Conservation (phyloP, 148 eudicot species). For the Limonium bicolor region DNA sequence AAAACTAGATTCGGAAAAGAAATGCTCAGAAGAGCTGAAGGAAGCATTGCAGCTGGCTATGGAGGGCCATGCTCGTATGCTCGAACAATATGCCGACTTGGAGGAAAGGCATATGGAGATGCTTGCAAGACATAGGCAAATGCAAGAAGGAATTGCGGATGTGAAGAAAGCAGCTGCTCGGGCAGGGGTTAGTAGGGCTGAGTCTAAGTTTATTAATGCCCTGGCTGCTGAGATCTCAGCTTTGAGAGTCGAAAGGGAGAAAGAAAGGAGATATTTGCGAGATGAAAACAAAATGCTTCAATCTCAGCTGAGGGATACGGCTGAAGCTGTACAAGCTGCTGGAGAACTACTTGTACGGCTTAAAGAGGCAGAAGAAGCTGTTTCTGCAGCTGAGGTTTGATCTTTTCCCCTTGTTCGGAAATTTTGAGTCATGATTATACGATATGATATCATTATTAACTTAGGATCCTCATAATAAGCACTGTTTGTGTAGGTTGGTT, state of each 20-base stretch:
- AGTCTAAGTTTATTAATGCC: constrained; percentile 79
- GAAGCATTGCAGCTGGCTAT: constrained; percentile 92
- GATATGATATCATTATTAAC: too few species aligned
- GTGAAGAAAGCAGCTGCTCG: constrained; percentile 80
- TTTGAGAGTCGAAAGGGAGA: constrained; percentile 74
- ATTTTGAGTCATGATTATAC: too few species aligned
- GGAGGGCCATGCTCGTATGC: constrained; percentile 97
- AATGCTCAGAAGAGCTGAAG: constrained; percentile 79
- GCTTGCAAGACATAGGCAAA: constrained; percentile 62
- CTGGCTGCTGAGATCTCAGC: constrained; percentile 86
- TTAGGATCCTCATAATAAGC: too few species aligned
- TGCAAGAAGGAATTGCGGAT: constrained; percentile 85
- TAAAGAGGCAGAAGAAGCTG: constrained; percentile 90
- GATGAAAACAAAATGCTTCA: constrained; percentile 81
- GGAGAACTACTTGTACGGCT: constrained; percentile 94
- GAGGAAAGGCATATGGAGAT: constrained; percentile 80
- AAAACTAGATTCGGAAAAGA: constrained; percentile 63
- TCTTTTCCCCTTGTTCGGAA: too few species aligned
- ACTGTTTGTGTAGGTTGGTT: too few species aligned
- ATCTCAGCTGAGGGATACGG: constrained; percentile 85
- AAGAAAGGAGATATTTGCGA: constrained; percentile 61
- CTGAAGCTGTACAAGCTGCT: constrained; percentile 96
- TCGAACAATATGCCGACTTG: constrained; percentile 87
- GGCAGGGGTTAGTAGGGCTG: constrained; percentile 79
- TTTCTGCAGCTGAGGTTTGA: constrained; percentile 73